These are phyloP conservation scores for Xylaria sp. DNA, from an alignment of 2,329 filamentous ascomycete species.

Conservation along the genomic window DNA sequence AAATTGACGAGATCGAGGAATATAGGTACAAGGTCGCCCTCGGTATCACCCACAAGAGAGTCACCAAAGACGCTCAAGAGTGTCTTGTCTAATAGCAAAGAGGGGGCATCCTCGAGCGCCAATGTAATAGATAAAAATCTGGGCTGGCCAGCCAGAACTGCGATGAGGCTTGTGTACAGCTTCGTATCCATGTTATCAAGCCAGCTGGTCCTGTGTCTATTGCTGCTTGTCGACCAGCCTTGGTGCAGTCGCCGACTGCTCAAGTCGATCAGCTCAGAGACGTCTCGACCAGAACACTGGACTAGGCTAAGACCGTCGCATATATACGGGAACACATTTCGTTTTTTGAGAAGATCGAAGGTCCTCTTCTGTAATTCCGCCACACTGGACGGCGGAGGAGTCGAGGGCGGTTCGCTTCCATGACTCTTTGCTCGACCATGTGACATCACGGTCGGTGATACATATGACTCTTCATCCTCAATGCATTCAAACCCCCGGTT, in stretches of 20 bases:
- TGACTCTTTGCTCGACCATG: constrained; percentile 44
- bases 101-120: constrained; percentile 75
- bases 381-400: constrained; percentile 78
- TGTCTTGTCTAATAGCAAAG: constrained; percentile 72
- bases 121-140: constrained; percentile 77
- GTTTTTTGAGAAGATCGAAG: constrained; percentile 80
- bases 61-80: constrained; percentile 71
- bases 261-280: constrained; percentile 49
- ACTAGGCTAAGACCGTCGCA: constrained; percentile 73
- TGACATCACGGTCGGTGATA: constrained; percentile 55
- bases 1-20: constrained; percentile 83
- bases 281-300: constrained; percentile 75
- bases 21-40: constrained; percentile 79
- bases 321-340: constrained; percentile 75
- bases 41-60: constrained; percentile 76
- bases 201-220: constrained; percentile 52
- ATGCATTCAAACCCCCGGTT: constrained; percentile 85
- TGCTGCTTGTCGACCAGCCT: constrained; percentile 47
- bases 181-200: constrained; percentile 66
- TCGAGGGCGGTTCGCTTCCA: constrained; percentile 59
- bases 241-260: constrained; percentile 38
- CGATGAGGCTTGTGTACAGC: constrained; percentile 67
- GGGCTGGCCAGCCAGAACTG: constrained; percentile 65
- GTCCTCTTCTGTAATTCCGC: constrained; percentile 82
- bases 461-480: constrained; percentile 70